phyloP scores from a whole-genome alignment of 768 basidiomycete species.

The Podaxis sp. region DNA sequence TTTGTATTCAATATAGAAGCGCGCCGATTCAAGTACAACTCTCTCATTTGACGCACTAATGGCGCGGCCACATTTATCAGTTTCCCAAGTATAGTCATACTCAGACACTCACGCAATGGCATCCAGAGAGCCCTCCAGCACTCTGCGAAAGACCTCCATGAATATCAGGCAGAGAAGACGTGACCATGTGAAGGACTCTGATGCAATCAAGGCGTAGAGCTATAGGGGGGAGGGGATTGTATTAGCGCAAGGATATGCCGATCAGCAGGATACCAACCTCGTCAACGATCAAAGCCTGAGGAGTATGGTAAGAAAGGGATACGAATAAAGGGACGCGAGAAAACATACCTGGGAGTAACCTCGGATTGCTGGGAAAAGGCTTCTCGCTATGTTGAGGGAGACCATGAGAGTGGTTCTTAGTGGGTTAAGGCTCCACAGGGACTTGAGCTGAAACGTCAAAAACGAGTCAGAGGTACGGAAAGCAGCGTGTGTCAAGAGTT shows the following conservation, averaged over 20 bases:
- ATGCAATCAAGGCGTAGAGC: slow-evolving; percentile 70
- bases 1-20: slow-evolving; percentile 73
- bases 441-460: slow-evolving; percentile 33
- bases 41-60: slow-evolving; percentile 67
- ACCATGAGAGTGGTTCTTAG: slow-evolving; percentile 71
- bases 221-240: slow-evolving; percentile 30
- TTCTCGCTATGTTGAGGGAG: slow-evolving; percentile 66
- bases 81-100: slow-evolving; percentile 16
- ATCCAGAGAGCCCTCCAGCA: slow-evolving; percentile 66
- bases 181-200: slow-evolving; percentile 71
- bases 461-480: slow-evolving; percentile 14
- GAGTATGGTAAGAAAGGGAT: slow-evolving; percentile 21
- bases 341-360: slow-evolving; percentile 72
- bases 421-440: slow-evolving; percentile 58
- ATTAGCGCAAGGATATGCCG: slow-evolving; percentile 19
- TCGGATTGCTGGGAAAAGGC: slow-evolving; percentile 78
- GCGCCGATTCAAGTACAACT: slow-evolving; percentile 70
- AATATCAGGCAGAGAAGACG: slow-evolving; percentile 58
- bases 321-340: slow-evolving; percentile 15
- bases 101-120: slow-evolving; percentile 65
- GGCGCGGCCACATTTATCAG: slow-evolving; percentile 20
- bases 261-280: slow-evolving; percentile 51
- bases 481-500: slow-evolving; percentile 8
- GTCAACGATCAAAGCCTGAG: slow-evolving; percentile 74
- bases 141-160: slow-evolving; percentile 63